Evolutionary conservation across 345 rosid species (phyloP).

Genomic region (Brassica rapa): DNA sequence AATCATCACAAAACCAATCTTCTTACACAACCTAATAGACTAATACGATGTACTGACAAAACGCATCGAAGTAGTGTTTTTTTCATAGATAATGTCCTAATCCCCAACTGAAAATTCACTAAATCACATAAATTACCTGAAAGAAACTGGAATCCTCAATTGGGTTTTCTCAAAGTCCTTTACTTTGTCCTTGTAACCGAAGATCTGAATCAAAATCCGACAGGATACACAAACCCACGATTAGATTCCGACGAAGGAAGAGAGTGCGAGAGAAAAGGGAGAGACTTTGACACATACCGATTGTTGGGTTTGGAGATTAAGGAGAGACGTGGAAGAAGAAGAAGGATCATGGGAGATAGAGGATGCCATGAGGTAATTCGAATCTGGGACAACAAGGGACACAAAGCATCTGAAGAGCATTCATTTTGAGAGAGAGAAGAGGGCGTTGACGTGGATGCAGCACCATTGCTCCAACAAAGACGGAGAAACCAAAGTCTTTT

Average conservation of each 20-base stretch:
- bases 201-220: slow-evolving; percentile 34
- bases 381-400: slow-evolving; percentile 24
- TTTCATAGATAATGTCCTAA: not conserved
- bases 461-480: slow-evolving; percentile 57
- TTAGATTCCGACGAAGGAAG: not conserved
- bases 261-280: not conserved
- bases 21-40: not conserved
- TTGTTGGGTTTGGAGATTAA: slow-evolving; percentile 10
- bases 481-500: slow-evolving; percentile 56
- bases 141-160: slow-evolving; percentile 26
- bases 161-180: slow-evolving; percentile 28
- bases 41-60: no score
- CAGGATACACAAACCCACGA: not conserved
- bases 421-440: slow-evolving; percentile 12
- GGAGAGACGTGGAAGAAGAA: slow-evolving; percentile 30
- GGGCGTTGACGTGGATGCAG: slow-evolving; percentile 26
- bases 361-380: slow-evolving; percentile 39
- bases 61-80: no score
- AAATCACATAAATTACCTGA: slow-evolving; percentile 29
- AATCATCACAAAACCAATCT: slow-evolving; percentile 15
- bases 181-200: slow-evolving; percentile 4
- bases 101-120: not conserved
- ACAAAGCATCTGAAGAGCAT: slow-evolving; percentile 31
- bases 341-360: slow-evolving; percentile 26
- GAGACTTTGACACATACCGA: slow-evolving; percentile 24